These are phyloP conservation scores for Lepidium africanum DNA, from an alignment of 345 rosid genomes.

Conservation along the genomic window DNA sequence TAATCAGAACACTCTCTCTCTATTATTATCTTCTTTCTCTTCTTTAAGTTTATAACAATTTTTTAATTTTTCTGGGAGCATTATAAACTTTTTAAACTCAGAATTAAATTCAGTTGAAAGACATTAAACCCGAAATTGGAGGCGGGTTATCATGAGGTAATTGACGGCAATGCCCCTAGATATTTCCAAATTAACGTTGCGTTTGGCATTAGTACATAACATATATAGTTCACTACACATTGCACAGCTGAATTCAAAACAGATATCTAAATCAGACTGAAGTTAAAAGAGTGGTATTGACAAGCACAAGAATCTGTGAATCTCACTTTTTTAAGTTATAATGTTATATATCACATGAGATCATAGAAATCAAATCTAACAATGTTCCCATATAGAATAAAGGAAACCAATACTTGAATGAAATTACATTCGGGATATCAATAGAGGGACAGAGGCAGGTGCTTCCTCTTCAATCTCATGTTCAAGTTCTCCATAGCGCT, in stretches of 20 bases:
- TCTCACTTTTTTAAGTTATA: neutral
- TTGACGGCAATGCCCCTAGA: slow-evolving; percentile 1
- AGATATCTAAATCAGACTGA: neutral
- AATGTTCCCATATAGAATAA: neutral
- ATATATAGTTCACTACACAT: neutral
- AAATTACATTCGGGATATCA: slow-evolving; percentile 71
- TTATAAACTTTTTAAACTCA: neutral
- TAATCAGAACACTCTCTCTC: no score
- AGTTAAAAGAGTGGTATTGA: neutral
- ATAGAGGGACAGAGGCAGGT: slow-evolving; percentile 63
- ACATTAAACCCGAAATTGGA: neutral
- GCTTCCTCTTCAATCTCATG: slow-evolving; percentile 65
- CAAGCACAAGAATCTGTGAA: neutral
- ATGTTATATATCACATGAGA: neutral
- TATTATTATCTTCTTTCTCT: no score
- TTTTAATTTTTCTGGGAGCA: neutral
- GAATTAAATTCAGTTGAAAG: neutral
- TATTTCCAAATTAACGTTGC: neutral
- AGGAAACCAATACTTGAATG: neutral
- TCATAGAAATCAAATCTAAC: neutral
- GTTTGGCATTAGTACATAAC: neutral
- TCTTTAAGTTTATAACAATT: no score
- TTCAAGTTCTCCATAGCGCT: slow-evolving; percentile 79
- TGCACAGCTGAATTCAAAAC: neutral
- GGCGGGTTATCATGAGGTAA: neutral